Evolutionary conservation across 306 rosid species (phyloP), one percentile per base, ranked within the genome.

Genomic region (Medicago ruthenica): DNA sequence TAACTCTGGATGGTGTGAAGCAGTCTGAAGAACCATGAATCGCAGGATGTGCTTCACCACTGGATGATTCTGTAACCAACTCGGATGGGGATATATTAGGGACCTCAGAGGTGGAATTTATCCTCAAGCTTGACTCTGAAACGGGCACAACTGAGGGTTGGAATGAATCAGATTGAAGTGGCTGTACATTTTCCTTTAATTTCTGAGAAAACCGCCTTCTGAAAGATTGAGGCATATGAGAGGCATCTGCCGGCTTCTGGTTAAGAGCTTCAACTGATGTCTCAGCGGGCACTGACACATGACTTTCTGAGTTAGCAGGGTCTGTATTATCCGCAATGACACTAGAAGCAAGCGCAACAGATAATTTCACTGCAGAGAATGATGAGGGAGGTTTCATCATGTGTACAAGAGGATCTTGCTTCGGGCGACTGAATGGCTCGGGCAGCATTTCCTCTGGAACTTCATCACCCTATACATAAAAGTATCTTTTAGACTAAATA

Each of bases 381-480:
- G 71, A 22, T 6, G 80, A 47, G 4, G 79, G 42, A 31, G 72
- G 27, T 75, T 54, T 64, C 45, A 71, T 69, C 44, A 15, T 36
- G 58, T 75, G 65, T 4, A 65, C 50, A 55, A 62, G 34, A 15
- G 67, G 18, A 0, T 76, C 85, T 62, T 76, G 81, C 55, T 70
- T 85, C 8, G 36, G 58, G 34, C 1, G 60, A 67, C 71, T 84
- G 90, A 92, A 92, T 71, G 93, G 95, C 71, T 83, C 89, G 0
- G 99, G 99, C 85, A 95, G 75, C 17, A 14, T 34, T 66, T 62
- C 93, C 81, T 81, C 89, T 17, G 99, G 99, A 80, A 95, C 78
- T 79, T 90, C 97, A 73, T 75, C 76, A 77, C 62, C 89, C 99
- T 92, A 42, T n/a, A 86, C 12, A 40, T 20, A 76, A 54, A 82